A percentile compares a stretch with the other conserved stretches of the same genome.
These are phyloP conservation scores for Phylloporus sp. DNA, from an alignment of 768 basidiomycete species.

Conservation along the genomic window DNA sequence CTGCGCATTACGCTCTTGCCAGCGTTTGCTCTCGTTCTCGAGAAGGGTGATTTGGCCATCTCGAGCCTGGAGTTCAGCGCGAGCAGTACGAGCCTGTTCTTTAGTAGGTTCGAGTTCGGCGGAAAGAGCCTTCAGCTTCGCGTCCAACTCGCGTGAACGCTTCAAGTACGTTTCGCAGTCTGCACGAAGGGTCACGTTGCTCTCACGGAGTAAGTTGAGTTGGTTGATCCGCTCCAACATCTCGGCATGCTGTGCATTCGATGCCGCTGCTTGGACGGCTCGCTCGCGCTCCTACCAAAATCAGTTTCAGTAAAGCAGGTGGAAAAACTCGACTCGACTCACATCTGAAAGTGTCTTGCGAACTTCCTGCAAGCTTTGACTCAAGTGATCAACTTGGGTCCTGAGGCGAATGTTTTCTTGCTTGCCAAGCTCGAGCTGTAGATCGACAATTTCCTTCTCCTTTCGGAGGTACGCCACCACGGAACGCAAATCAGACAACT, in stretches of 20 bases:
- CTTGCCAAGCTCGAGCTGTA: slow-evolving; percentile 76
- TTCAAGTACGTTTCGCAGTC: slow-evolving; percentile 70
- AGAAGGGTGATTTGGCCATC: slow-evolving; percentile 62
- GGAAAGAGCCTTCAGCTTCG: slow-evolving; percentile 52
- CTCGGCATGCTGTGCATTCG: slow-evolving; percentile 76
- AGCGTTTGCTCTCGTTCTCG: slow-evolving; percentile 70
- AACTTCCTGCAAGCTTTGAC: slow-evolving; percentile 64
- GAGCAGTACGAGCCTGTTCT: slow-evolving; percentile 58
- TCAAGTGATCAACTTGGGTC: slow-evolving; percentile 68
- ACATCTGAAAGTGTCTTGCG: slow-evolving; percentile 69
- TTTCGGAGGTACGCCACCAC: slow-evolving; percentile 80
- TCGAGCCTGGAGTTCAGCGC: slow-evolving; percentile 72
- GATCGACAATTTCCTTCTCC: slow-evolving; percentile 89
- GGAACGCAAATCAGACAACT: slow-evolving; percentile 67
- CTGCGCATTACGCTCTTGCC: slow-evolving; percentile 82
- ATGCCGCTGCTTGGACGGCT: slow-evolving; percentile 63
- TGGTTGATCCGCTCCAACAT: slow-evolving; percentile 84
- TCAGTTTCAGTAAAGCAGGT: background rate
- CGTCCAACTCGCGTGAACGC: slow-evolving; percentile 62
- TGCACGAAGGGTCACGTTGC: slow-evolving; percentile 77
- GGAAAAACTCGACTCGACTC: slow-evolving; percentile 8
- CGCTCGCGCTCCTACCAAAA: slow-evolving; percentile 71
- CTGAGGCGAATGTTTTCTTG: slow-evolving; percentile 72
- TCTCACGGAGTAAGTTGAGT: slow-evolving; percentile 79
- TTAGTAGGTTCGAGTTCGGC: slow-evolving; percentile 69